Conservation (phyloP, 495 filamentous ascomycete species). For the Cercophora scortea region DNA sequence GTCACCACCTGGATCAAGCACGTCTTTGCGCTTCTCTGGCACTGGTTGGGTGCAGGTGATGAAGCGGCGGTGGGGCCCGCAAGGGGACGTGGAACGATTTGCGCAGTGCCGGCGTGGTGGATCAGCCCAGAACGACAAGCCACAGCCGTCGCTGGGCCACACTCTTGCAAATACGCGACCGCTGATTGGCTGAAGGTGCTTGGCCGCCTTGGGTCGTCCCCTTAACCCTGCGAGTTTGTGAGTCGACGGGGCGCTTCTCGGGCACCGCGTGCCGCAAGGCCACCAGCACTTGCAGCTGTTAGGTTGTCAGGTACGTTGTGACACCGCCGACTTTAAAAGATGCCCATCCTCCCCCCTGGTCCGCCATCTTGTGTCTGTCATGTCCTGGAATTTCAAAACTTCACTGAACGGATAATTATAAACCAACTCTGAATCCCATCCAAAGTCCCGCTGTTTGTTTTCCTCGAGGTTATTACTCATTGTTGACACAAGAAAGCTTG, state of each 20-base stretch:
- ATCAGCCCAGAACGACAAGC: constrained; percentile 29
- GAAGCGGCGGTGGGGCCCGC: background rate
- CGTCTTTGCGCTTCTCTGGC: background rate
- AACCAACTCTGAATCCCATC: background rate
- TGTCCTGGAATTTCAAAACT: background rate
- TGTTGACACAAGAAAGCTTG: background rate
- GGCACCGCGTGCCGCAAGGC: background rate
- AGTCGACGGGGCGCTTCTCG: background rate
- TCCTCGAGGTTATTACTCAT: no score
- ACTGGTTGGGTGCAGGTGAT: background rate
- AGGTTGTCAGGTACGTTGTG: no score
- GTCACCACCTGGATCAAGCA: no score
- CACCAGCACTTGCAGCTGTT: no score
- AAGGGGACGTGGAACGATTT: no score
- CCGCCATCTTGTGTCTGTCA: background rate
- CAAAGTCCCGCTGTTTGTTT: no score
- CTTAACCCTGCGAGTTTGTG: background rate
- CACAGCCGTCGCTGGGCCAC: constrained; percentile 15
- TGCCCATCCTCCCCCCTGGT: background rate
- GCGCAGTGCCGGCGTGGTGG: background rate
- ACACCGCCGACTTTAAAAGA: background rate
- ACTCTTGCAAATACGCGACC: constrained; percentile 14
- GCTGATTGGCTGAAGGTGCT: constrained; percentile 12
- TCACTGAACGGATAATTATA: background rate
- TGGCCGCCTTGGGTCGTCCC: background rate